These are phyloP conservation scores for Gossypium stocksii DNA, from an alignment of 345 rosid species.

Conservation along the genomic window DNA sequence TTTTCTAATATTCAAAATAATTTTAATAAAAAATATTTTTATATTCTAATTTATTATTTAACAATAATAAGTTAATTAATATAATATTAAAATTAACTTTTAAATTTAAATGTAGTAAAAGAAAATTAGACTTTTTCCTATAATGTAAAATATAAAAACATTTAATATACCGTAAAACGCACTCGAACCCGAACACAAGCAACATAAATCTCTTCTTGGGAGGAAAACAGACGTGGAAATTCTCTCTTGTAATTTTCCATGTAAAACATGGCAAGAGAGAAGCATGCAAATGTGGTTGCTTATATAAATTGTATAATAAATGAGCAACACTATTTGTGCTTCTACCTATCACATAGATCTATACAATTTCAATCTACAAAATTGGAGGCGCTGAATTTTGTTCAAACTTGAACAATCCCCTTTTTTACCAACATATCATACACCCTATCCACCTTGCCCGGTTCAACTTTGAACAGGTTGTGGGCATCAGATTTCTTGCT, in stretches of 20 bases:
- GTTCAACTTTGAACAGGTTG: slow-evolving; percentile 68
- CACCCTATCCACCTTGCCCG: slow-evolving; percentile 69
- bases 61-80: too few species aligned
- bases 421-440: slow-evolving; percentile 76
- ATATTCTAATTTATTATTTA: too few species aligned
- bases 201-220: too few species aligned
- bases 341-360: not conserved
- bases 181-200: too few species aligned
- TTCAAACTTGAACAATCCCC: slow-evolving; percentile 50
- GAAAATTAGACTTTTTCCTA: too few species aligned
- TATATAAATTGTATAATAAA: not conserved
- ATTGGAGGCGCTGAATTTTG: not conserved
- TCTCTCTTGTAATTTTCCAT: not conserved
- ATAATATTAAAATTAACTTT: too few species aligned
- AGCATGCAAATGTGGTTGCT: not conserved
- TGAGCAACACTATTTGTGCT: not conserved
- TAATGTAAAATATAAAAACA: too few species aligned
- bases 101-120: too few species aligned
- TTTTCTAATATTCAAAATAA: too few species aligned
- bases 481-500: slow-evolving; percentile 76
- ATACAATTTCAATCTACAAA: slow-evolving; percentile 13
- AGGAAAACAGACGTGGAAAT: too few species aligned
- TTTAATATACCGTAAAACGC: too few species aligned
- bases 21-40: too few species aligned
- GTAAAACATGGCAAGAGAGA: not conserved